phyloP scores from a whole-genome alignment of 2,329 filamentous ascomycete genomes.

The Penicillium expansum region DNA sequence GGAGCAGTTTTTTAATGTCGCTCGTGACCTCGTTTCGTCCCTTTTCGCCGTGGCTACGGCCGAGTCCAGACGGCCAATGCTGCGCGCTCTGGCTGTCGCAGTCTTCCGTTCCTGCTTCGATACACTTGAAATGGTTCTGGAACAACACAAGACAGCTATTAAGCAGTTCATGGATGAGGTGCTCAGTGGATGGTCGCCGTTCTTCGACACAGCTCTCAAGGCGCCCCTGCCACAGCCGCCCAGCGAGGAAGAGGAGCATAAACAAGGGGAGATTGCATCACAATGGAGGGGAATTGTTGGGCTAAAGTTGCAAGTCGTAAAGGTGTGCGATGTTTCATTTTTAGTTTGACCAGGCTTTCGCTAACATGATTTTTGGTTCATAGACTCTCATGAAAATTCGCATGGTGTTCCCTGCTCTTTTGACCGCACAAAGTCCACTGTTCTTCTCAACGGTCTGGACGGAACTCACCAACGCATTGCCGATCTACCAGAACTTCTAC shows the following conservation, averaged over 20 bases:
- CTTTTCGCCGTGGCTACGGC: constrained; percentile 80
- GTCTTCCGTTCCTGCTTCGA: constrained; percentile 92
- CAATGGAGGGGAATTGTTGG: constrained; percentile 78
- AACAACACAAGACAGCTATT: constrained; percentile 82
- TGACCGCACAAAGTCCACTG: constrained; percentile 76
- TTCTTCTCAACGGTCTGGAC: constrained; percentile 89
- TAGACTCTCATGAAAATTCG: constrained; percentile 86
- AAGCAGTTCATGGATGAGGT: constrained; percentile 87
- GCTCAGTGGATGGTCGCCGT: constrained; percentile 79
- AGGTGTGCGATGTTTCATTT: constrained; percentile 45
- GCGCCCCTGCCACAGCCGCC: constrained; percentile 64
- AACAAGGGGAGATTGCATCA: constrained; percentile 56
- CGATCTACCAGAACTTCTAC: constrained; percentile 76
- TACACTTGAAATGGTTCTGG: constrained; percentile 93
- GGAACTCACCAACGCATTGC: constrained; percentile 72
- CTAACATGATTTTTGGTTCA: constrained; percentile 16
- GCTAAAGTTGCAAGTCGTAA: constrained; percentile 90
- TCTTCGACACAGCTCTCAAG: constrained; percentile 79
- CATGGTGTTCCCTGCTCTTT: constrained; percentile 73
- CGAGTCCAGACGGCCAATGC: constrained; percentile 67
- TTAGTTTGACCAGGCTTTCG: not conserved
- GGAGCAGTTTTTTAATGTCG: constrained; percentile 90
- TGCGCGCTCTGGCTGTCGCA: constrained; percentile 81
- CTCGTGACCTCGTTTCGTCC: constrained; percentile 76
- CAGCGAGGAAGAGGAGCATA: constrained; percentile 56